Conservation (phyloP, 2,329 filamentous ascomycete genomes). For the Sclerotinia minor region DNA sequence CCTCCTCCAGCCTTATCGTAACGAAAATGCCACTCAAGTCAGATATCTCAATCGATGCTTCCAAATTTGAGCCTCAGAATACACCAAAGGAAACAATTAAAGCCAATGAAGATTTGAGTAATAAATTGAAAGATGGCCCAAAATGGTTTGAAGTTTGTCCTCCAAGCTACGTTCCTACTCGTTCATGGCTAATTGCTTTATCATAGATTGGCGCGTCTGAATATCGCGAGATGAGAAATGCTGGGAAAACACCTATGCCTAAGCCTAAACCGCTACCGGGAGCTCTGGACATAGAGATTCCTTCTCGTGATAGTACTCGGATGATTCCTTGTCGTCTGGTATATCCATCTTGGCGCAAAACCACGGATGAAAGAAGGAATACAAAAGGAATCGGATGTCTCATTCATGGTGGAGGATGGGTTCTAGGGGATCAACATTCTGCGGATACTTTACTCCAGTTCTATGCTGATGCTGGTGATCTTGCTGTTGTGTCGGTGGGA, state of each 20-base stretch:
- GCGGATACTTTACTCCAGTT: constrained; percentile 47
- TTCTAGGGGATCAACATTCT: constrained; percentile 38
- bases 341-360: constrained; percentile 32
- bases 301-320: constrained; percentile 53
- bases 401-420: constrained; percentile 51
- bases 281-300: constrained; percentile 50
- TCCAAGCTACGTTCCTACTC: background rate
- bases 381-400: constrained; percentile 53
- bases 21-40: constrained; percentile 41
- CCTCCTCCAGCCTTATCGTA: background rate
- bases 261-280: constrained; percentile 48
- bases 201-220: constrained; percentile 52
- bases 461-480: constrained; percentile 50
- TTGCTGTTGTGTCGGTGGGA: constrained; percentile 56
- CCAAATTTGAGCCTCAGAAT: constrained; percentile 47
- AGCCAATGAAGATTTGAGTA: constrained; percentile 46
- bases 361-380: constrained; percentile 51
- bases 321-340: constrained; percentile 50
- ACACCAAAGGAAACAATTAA: constrained; percentile 46
- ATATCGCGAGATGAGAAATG: constrained; percentile 55
- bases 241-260: constrained; percentile 54
- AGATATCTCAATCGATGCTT: constrained; percentile 46
- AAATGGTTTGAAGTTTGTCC: constrained; percentile 53
- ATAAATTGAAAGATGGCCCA: constrained; percentile 42
- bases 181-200: constrained; percentile 1